phyloP scores from a whole-genome alignment of 1,284 basidiomycete species.

The Tilletia horrida region DNA sequence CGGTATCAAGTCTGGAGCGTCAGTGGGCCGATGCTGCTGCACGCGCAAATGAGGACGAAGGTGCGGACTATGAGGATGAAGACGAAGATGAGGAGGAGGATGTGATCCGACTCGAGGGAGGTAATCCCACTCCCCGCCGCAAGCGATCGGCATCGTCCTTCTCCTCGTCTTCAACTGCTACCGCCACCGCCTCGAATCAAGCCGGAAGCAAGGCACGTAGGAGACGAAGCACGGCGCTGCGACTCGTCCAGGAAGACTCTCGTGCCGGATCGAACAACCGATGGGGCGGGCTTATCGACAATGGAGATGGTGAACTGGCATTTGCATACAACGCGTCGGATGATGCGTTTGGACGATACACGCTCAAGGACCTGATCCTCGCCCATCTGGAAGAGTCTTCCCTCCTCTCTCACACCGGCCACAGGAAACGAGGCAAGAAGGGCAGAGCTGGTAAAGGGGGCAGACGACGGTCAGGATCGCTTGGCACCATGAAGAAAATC shows the following conservation, averaged over 20 bases:
- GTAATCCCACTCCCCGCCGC: background rate
- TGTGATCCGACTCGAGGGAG: slow-evolving; percentile 17
- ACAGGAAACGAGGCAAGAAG: background rate
- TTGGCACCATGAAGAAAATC: background rate
- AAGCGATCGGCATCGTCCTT: background rate
- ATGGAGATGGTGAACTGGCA: slow-evolving; percentile 7
- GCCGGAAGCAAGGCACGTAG: slow-evolving; percentile 14
- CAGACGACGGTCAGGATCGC: too few relatives aligned
- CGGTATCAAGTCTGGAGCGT: background rate
- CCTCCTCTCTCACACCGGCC: slow-evolving; percentile 22
- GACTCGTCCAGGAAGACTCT: slow-evolving; percentile 8
- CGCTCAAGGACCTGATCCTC: slow-evolving; percentile 41
- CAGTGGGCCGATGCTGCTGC: background rate
- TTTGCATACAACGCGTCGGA: slow-evolving; percentile 12
- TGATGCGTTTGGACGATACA: slow-evolving; percentile 27
- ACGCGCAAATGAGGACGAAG: background rate
- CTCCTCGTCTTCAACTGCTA: too few relatives aligned
- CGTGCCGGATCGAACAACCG: slow-evolving; percentile 12
- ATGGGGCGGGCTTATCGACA: slow-evolving; percentile 5
- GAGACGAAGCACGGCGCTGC: slow-evolving; percentile 13
- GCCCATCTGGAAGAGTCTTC: slow-evolving; percentile 32
- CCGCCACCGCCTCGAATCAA: background rate
- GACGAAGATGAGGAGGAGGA: background rate
- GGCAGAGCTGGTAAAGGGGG: too few relatives aligned
- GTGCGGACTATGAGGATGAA: background rate